Base-by-base conservation (phyloP, 805 yeast genomes). In the Schwanniomyces yamadae region DNA sequence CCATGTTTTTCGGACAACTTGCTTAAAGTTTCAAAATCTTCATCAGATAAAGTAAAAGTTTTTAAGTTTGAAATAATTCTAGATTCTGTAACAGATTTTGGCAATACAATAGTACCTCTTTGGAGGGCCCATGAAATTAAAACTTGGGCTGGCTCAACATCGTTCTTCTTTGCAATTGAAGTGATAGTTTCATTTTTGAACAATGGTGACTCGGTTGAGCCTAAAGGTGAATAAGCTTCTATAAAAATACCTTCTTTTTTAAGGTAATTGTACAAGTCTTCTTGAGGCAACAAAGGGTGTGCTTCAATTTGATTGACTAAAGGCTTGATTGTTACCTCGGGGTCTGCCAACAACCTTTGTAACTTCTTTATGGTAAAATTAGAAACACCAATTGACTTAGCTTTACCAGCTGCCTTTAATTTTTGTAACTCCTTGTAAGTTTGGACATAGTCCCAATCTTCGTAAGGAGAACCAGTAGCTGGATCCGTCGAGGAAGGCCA, bases 361-460 rank as follows among this genome's bases (percentile, higher is more conserved):
- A 82, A 53, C 45, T 76, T 59, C 20, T 52, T 58, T 24, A 59
- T 53, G 4, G 70, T 59, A 50, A 63, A 78, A 54, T 80, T 80
- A 8, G 81, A 77, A 6, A 79, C 81, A 34, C 84, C 85, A 38
- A 79, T 66, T 18, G 79, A 71, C 45, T 59, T 74, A 7, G 69
- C 66, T 47, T 62, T 57, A 31, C 46, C 47, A 16, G 48, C 33
- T 10, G 44, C 35, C 28, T 55, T 33, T 39, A 56, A 45, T 32
- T 61, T 60, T 48, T 66, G 68, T 31, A 66, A 50, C 23, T 59
- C 62, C 48, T 73, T 77, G 79, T 63, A 66, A 20, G 69, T 61
- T 38, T 59, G 60, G 17, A 65, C 54, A 37, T 42, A 62, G 42
- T 48, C 49, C 60, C 64, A 46, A 10, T 53, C 59, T 5, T 40